phyloP scores from a whole-genome alignment of 2,329 filamentous ascomycete species.

The Colletotrichum lindemuthianum region DNA sequence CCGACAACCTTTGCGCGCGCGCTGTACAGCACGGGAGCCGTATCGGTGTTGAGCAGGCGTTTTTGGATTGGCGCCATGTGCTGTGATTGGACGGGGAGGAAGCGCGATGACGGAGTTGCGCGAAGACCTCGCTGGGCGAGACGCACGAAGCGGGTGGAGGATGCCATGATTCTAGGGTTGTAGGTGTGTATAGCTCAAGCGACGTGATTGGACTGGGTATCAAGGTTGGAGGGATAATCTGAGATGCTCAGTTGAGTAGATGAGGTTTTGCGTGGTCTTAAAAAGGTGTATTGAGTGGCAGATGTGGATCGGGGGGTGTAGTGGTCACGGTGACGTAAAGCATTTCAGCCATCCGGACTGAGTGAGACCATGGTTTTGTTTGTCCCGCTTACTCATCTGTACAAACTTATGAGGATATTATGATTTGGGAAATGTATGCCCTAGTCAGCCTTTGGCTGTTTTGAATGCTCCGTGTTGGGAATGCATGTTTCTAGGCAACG shows the following conservation, averaged over 20 bases:
- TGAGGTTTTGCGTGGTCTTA: not conserved
- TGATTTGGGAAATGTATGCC: no score
- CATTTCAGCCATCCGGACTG: not conserved
- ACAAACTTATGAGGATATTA: not conserved
- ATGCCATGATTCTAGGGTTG: conserved; percentile 7
- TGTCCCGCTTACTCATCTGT: conserved; percentile 1
- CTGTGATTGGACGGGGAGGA: not conserved
- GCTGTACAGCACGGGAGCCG: conserved; percentile 50
- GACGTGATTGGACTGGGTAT: not conserved
- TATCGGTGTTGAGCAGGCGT: conserved; percentile 50
- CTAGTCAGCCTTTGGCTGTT: no score
- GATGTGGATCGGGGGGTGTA: conserved; percentile 3
- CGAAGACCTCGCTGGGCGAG: conserved; percentile 17
- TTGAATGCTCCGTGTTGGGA: no score
- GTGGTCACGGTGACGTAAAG: conserved; percentile 18
- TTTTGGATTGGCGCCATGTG: not conserved
- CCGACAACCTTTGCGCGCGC: conserved; percentile 50
- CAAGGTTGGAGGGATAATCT: no score
- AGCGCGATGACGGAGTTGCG: not conserved
- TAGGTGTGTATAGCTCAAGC: not conserved
- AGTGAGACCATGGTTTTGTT: no score
- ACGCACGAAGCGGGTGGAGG: conserved; percentile 17
- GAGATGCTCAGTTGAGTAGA: not conserved
- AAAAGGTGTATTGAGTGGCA: not conserved
- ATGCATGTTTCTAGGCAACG: no score